These are phyloP conservation scores for Penicillium arizonense DNA, from an alignment of 495 filamentous ascomycete species.

Conservation along the genomic window DNA sequence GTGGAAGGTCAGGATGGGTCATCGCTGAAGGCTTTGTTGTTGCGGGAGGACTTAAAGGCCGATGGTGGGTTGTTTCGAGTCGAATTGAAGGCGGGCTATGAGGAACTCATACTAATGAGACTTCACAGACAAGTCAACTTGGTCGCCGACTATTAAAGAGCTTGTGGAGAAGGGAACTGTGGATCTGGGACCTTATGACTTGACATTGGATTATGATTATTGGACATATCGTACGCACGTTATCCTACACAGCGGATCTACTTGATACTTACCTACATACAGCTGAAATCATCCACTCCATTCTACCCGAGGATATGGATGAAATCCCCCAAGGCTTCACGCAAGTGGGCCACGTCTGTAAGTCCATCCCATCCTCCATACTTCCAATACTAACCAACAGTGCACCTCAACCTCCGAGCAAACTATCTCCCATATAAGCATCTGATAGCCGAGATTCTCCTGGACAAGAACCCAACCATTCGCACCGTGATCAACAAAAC, in stretches of 20 bases:
- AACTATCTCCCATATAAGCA: conserved; percentile 77
- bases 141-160: conserved; percentile 65
- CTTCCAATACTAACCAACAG: conserved; percentile 31
- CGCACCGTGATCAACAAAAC: conserved; percentile 95
- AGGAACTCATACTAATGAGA: conserved; percentile 15
- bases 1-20: conserved; percentile 46
- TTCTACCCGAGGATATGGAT: conserved; percentile 69
- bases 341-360: conserved; percentile 83
- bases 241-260: not conserved
- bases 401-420: conserved; percentile 87
- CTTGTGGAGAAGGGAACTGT: conserved; percentile 65
- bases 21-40: conserved; percentile 69
- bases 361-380: conserved; percentile 18
- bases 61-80: conserved; percentile 57
- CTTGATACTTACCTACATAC: not conserved
- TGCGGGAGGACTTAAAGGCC: conserved; percentile 65
- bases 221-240: conserved; percentile 71
- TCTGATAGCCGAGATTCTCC: conserved; percentile 76
- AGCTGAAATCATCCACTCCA: conserved; percentile 80
- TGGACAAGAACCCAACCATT: conserved; percentile 81
- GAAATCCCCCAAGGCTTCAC: conserved; percentile 87
- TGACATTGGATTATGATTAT: conserved; percentile 77
- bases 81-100: conserved; percentile 43
- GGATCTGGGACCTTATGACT: conserved; percentile 66
- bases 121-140: conserved; percentile 67